Percentiles rank a stretch among this genome's conserved stretches.
phyloP scores from a whole-genome alignment of 371 early-diverging fungal genomes.

The Rhizomucor pusillus region DNA sequence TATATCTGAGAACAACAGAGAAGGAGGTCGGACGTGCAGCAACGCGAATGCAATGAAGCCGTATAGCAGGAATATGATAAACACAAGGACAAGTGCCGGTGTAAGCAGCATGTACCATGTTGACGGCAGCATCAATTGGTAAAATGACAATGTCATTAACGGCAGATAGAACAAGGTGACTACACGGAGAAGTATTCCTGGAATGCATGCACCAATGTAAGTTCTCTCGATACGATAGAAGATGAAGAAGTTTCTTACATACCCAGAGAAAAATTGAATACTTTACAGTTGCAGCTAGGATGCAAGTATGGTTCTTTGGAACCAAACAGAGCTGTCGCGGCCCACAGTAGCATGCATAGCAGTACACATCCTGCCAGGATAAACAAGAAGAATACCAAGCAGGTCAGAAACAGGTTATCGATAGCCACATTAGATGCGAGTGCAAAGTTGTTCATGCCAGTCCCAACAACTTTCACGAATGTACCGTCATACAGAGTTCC shows the following conservation, averaged over 20 bases:
- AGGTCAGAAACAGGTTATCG: conserved; percentile 30
- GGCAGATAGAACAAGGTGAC: conserved; percentile 38
- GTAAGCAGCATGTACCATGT: conserved; percentile 25
- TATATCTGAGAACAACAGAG: conserved; percentile 44
- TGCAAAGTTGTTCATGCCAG: conserved; percentile 40
- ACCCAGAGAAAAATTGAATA: conserved; percentile 17
- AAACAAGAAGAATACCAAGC: conserved; percentile 25
- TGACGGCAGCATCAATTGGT: conserved; percentile 42
- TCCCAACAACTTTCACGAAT: conserved; percentile 11
- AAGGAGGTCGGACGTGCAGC: conserved; percentile 35
- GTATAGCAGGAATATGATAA: conserved; percentile 26
- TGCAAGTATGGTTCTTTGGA: conserved; percentile 9
- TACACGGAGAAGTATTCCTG: conserved; percentile 33
- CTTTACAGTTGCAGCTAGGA: conserved; percentile 8
- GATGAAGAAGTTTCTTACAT: background rate
- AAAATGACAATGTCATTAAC: conserved; percentile 29
- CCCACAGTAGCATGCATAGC: conserved; percentile 12
- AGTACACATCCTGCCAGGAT: conserved; percentile 20
- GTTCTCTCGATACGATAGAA: too few relatives aligned
- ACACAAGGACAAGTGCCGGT: conserved; percentile 32
- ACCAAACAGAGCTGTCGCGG: conserved; percentile 4
- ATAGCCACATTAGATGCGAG: conserved; percentile 33
- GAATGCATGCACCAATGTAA: background rate
- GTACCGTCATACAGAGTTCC: conserved; percentile 1
- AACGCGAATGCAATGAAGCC: conserved; percentile 35